phyloP scores from a whole-genome alignment of 2,329 filamentous ascomycete genomes.

The Chrysosporium keratinophilum region DNA sequence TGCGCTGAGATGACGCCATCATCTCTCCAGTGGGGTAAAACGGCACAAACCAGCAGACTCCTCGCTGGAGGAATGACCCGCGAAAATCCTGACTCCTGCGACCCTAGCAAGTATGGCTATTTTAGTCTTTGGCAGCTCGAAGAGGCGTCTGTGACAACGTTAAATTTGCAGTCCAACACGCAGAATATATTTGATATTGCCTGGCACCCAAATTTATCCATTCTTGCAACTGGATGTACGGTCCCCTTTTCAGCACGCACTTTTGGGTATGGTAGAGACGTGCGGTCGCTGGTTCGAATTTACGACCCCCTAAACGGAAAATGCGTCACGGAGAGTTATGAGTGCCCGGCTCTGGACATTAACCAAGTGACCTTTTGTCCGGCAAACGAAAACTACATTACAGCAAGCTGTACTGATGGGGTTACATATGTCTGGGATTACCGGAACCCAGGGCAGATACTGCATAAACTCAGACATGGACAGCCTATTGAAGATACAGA shows the following conservation, averaged over 20 bases:
- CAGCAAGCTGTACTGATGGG: conserved; percentile 52
- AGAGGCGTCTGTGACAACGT: conserved; percentile 26
- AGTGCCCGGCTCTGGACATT: conserved; percentile 51
- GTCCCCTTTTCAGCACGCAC: conserved; percentile 23
- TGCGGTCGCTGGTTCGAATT: conserved; percentile 44
- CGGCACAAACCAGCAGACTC: conserved; percentile 29
- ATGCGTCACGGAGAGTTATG: conserved; percentile 37
- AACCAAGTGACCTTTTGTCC: conserved; percentile 49
- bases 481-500: conserved; percentile 40
- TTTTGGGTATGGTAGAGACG: conserved; percentile 26
- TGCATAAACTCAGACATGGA: conserved; percentile 45
- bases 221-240: conserved; percentile 46
- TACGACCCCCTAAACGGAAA: conserved; percentile 37
- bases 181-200: conserved; percentile 50
- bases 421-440: conserved; percentile 52
- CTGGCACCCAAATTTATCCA: conserved; percentile 43
- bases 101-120: conserved; percentile 39
- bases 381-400: conserved; percentile 39
- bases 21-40: conserved; percentile 40
- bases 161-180: conserved; percentile 38
- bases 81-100: conserved; percentile 26
- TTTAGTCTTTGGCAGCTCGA: conserved; percentile 45
- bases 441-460: conserved; percentile 36
- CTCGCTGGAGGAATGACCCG: conserved; percentile 48
- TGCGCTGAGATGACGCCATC: conserved; percentile 26